phyloP scores from a whole-genome alignment of 305 asterid species.

The Plantago lanceolata region DNA sequence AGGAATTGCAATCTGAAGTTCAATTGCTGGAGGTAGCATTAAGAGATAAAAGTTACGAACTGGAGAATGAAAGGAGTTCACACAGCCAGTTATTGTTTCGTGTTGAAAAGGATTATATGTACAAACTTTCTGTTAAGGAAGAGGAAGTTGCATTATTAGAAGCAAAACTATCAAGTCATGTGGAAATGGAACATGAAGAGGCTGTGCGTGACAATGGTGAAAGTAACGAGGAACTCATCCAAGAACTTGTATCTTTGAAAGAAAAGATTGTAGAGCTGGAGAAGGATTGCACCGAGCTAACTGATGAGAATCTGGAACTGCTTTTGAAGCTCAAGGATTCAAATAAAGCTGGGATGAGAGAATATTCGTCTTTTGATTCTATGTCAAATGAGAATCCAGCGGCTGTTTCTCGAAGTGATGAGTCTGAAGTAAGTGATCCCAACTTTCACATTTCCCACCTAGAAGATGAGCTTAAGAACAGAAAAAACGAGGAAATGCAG shows the following conservation, averaged over 20 bases:
- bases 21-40: constrained; percentile 39
- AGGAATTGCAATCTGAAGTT: constrained; percentile 36
- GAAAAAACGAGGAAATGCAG: constrained; percentile 26
- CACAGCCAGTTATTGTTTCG: constrained; percentile 32
- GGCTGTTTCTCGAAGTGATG: constrained; percentile 34
- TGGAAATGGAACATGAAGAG: constrained; percentile 21
- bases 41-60: constrained; percentile 38
- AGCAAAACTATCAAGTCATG: constrained; percentile 29
- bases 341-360: constrained; percentile 25
- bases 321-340: constrained; percentile 67
- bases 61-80: constrained; percentile 41
- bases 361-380: constrained; percentile 43
- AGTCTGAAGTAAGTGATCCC: constrained; percentile 54
- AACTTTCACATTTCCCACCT: constrained; percentile 32
- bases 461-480: constrained; percentile 31
- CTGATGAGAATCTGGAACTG: constrained; percentile 82
- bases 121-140: constrained; percentile 42
- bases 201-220: constrained; percentile 22
- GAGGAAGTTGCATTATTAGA: constrained; percentile 46
- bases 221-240: constrained; percentile 28
- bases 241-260: constrained; percentile 50
- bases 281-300: constrained; percentile 75
- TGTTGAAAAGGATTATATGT: constrained; percentile 36
- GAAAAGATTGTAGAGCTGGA: constrained; percentile 68
- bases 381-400: constrained; percentile 37